Percentiles rank a stretch among this genome's conserved stretches.
Evolutionary conservation across 495 filamentous ascomycete species (phyloP).

Genomic region (Penicillium diatomitis): DNA sequence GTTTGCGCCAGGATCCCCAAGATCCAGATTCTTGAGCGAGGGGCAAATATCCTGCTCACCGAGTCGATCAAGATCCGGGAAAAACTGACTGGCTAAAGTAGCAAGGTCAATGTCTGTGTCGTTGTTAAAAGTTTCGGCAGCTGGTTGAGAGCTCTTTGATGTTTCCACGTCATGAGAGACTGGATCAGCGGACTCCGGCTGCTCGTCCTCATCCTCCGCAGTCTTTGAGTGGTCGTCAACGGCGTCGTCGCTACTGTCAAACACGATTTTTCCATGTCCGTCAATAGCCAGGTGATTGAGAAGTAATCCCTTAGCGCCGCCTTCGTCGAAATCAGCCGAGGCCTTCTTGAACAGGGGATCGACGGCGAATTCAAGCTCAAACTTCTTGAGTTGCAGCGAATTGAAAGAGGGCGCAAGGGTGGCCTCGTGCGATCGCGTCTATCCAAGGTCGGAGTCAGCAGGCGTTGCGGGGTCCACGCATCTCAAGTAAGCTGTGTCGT

Average conservation of each 20-base stretch:
- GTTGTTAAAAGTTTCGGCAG: constrained; percentile 42
- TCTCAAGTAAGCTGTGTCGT: too few species aligned
- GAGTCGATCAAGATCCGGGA: constrained; percentile 68
- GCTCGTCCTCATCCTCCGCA: constrained; percentile 35
- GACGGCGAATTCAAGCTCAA: constrained; percentile 93
- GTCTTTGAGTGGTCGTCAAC: constrained; percentile 51
- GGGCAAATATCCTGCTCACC: constrained; percentile 90
- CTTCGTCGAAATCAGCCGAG: constrained; percentile 96
- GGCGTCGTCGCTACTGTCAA: constrained; percentile 92
- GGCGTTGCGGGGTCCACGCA: too few species aligned
- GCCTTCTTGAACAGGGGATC: constrained; percentile 98
- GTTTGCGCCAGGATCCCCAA: constrained; percentile 75
- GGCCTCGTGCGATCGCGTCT: constrained; percentile 81
- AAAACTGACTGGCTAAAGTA: constrained; percentile 68
- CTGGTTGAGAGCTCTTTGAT: constrained; percentile 18
- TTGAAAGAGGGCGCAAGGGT: constrained; percentile 84
- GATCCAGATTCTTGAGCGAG: constrained; percentile 83
- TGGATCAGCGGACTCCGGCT: constrained; percentile 23
- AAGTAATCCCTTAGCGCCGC: constrained; percentile 89
- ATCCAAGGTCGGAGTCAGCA: not conserved
- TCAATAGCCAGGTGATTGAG: constrained; percentile 95
- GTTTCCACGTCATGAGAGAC: constrained; percentile 20
- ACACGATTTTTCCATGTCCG: constrained; percentile 82
- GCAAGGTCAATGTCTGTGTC: constrained; percentile 68
- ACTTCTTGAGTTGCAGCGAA: constrained; percentile 87